phyloP scores from a whole-genome alignment of 2,329 filamentous ascomycete genomes.

The Triangularia verruculosa region DNA sequence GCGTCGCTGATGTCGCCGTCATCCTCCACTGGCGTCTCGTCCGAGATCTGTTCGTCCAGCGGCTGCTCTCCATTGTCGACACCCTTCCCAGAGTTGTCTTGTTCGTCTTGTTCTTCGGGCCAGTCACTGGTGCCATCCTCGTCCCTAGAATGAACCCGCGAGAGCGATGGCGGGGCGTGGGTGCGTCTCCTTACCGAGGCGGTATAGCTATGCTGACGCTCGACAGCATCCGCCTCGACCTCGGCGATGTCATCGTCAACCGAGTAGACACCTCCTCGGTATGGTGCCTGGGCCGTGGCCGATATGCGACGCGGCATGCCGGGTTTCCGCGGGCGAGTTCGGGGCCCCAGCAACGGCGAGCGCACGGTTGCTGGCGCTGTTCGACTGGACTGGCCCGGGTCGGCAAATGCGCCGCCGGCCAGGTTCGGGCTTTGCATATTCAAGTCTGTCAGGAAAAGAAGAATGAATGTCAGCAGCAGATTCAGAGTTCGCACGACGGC shows the following conservation, averaged over 20 bases:
- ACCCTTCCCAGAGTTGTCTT: constrained; percentile 12
- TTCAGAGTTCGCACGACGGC: background rate
- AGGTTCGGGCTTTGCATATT: constrained; percentile 23
- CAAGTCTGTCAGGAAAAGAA: constrained; percentile 9
- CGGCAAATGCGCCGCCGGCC: constrained; percentile 25
- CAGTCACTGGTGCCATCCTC: constrained; percentile 26
- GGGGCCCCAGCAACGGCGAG: constrained; percentile 45
- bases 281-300: constrained; percentile 66
- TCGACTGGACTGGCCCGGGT: constrained; percentile 30
- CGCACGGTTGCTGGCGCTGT: constrained; percentile 34
- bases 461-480: constrained; percentile 11
- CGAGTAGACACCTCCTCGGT: constrained; percentile 83
- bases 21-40: constrained; percentile 37
- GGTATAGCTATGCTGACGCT: constrained; percentile 42
- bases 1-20: constrained; percentile 75
- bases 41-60: constrained; percentile 33
- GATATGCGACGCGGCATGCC: constrained; percentile 70
- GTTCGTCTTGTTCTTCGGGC: constrained; percentile 20
- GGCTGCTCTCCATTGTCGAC: constrained; percentile 31
- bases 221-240: constrained; percentile 65
- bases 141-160: constrained; percentile 33
- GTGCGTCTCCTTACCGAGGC: constrained; percentile 40
- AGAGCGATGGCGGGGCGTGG: constrained; percentile 32
- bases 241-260: constrained; percentile 84
- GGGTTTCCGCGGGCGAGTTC: constrained; percentile 65